Percentiles rank a stretch among this genome's conserved stretches.
Evolutionary conservation across 75 land plant genomes (phyloP).

Genomic region (Pinus tabuliformis): DNA sequence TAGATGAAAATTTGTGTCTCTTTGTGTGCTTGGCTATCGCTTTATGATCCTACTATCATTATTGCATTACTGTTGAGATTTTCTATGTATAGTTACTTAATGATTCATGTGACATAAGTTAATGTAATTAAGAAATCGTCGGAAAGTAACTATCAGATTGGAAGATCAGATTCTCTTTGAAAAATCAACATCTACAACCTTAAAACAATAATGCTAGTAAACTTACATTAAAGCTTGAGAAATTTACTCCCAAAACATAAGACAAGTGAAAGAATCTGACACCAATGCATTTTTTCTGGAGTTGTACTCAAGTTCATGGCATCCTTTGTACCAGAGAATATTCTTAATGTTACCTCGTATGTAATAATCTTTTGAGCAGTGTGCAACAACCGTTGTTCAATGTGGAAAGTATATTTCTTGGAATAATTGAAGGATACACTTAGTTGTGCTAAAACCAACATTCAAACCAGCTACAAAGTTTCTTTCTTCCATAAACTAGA

Average conservation of each 20-base stretch:
- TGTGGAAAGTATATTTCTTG: neutral
- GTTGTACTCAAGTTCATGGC: neutral
- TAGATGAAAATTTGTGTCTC: no score
- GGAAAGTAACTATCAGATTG: no score
- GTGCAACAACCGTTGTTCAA: neutral
- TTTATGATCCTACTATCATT: no score
- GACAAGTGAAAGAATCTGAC: conserved; percentile 1
- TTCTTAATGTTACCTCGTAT: neutral
- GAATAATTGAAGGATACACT: neutral
- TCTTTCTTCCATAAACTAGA: neutral
- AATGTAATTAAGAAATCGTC: no score
- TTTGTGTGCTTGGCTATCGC: no score
- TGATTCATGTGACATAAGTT: no score
- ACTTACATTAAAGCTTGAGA: neutral
- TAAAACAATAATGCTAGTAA: neutral
- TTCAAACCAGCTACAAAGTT: neutral
- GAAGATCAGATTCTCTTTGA: no score
- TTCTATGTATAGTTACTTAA: no score
- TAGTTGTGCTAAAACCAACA: neutral
- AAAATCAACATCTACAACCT: neutral
- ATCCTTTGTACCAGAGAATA: neutral
- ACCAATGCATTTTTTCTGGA: neutral
- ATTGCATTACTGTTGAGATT: no score
- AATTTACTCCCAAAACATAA: neutral
- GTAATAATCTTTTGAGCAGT: neutral